Percentiles rank a stretch among this genome's conserved stretches.
These are phyloP conservation scores for Ascoidea tarda DNA, from an alignment of 805 yeast genomes.

Conservation along the genomic window DNA sequence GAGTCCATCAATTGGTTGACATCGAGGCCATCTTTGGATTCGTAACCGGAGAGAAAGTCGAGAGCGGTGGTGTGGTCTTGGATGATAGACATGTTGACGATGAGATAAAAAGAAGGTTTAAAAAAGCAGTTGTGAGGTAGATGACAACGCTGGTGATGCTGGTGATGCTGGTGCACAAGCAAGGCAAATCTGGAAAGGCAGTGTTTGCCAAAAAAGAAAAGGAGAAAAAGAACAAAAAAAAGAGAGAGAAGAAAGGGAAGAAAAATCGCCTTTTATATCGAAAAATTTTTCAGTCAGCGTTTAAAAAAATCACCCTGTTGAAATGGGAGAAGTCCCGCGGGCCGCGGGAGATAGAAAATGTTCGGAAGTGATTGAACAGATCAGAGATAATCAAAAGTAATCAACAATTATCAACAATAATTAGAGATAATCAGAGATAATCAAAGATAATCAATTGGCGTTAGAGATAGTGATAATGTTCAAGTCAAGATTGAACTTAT, in stretches of 20 bases:
- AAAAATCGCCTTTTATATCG: not conserved
- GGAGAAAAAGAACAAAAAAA: not conserved
- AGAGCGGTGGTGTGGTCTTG: slow-evolving; percentile 48
- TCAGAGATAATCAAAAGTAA: too few relatives aligned
- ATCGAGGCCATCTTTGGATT: slow-evolving; percentile 72
- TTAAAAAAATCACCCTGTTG: too few relatives aligned
- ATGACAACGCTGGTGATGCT: slow-evolving; percentile 29
- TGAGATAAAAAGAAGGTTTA: not conserved
- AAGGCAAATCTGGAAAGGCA: not conserved
- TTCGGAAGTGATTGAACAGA: too few relatives aligned
- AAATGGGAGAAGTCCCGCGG: too few relatives aligned
- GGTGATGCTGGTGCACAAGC: slow-evolving; percentile 8
- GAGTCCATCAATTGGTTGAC: slow-evolving; percentile 84
- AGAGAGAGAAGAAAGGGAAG: not conserved
- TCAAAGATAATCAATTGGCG: not conserved
- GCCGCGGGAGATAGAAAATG: too few relatives aligned
- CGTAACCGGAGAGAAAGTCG: slow-evolving; percentile 49
- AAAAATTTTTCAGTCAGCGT: too few relatives aligned
- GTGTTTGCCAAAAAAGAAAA: not conserved
- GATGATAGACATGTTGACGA: slow-evolving; percentile 14
- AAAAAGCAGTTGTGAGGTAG: slow-evolving; percentile 29
- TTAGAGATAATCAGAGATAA: not conserved
- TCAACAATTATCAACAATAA: not conserved
- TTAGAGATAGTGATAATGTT: not conserved
- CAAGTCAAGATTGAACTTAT: not conserved